These are phyloP conservation scores for Salix udensis DNA, from an alignment of 345 rosid genomes.

Conservation along the genomic window DNA sequence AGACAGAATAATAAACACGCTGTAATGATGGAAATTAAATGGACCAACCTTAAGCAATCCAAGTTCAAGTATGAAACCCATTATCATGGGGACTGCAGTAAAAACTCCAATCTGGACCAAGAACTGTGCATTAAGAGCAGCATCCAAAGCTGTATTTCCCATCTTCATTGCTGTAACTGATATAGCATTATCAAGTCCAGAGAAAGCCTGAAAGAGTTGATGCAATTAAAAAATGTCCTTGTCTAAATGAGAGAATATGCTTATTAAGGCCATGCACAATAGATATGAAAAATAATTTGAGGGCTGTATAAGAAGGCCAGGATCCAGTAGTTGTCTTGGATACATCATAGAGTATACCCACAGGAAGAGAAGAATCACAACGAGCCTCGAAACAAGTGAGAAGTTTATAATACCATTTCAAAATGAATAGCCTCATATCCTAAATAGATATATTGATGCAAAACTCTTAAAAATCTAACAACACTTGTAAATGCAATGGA, in stretches of 20 bases:
- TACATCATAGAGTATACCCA: background rate
- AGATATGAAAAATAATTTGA: background rate
- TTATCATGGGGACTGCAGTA: slow-evolving; percentile 96
- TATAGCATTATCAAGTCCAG: slow-evolving; percentile 77
- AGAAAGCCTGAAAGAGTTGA: slow-evolving; percentile 68
- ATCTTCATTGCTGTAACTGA: slow-evolving; percentile 42
- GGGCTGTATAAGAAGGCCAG: background rate
- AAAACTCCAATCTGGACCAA: slow-evolving; percentile 96
- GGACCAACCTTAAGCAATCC: slow-evolving; percentile 82
- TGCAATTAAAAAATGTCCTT: slow-evolving; percentile 7
- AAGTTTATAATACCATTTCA: background rate
- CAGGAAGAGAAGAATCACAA: background rate
- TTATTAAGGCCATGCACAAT: background rate
- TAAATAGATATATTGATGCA: too few species aligned
- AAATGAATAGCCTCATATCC: background rate
- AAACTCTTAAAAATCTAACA: background rate
- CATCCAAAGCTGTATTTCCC: slow-evolving; percentile 85
- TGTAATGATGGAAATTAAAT: slow-evolving; percentile 8
- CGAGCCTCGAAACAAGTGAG: background rate
- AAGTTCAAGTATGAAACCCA: slow-evolving; percentile 95
- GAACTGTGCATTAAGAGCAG: slow-evolving; percentile 91
- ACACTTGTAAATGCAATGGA: background rate
- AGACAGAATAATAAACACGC: background rate
- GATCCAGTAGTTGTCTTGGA: background rate
- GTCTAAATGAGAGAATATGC: background rate